These are phyloP conservation scores for Balakata baccata DNA, from an alignment of 345 rosid species.

Conservation along the genomic window DNA sequence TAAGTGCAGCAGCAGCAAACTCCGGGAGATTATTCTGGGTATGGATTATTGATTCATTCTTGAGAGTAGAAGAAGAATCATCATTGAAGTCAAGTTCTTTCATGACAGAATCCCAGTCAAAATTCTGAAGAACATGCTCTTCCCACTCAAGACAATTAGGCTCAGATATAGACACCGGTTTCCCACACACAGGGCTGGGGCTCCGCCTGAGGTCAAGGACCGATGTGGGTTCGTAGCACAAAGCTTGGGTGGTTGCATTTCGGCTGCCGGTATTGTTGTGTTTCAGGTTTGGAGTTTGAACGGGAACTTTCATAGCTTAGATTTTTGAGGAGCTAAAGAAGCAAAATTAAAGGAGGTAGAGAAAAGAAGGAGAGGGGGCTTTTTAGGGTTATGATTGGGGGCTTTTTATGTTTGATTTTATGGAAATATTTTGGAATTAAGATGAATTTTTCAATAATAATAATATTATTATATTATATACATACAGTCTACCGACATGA, in stretches of 20 bases:
- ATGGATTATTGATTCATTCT: slow-evolving; percentile 15
- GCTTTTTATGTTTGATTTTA: slow-evolving; percentile 44
- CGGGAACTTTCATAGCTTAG: slow-evolving; percentile 61
- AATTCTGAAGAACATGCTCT: slow-evolving; percentile 56
- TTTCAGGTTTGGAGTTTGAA: slow-evolving; percentile 38
- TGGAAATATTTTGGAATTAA: no score
- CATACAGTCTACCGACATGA: slow-evolving; percentile 30
- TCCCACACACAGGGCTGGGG: slow-evolving; percentile 41
- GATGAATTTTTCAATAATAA: no score
- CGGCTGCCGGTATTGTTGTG: slow-evolving; percentile 20
- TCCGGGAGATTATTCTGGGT: slow-evolving; percentile 29
- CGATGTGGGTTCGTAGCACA: slow-evolving; percentile 68
- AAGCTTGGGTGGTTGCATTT: slow-evolving; percentile 15
- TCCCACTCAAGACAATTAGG: slow-evolving; percentile 39
- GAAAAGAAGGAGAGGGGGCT: slow-evolving; percentile 39
- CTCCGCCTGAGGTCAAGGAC: slow-evolving; percentile 70
- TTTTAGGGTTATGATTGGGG: slow-evolving; percentile 46
- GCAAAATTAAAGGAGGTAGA: neutral
- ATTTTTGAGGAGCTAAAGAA: no score
- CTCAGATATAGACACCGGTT: slow-evolving; percentile 23
- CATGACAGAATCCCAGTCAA: slow-evolving; percentile 94
- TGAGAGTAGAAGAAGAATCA: slow-evolving; percentile 46
- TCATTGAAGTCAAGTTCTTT: slow-evolving; percentile 68
- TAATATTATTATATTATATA: no score
- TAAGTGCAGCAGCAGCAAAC: slow-evolving; percentile 14